phyloP scores from a whole-genome alignment of 2,329 filamentous ascomycete genomes.

The Sporothrix schenckii region DNA sequence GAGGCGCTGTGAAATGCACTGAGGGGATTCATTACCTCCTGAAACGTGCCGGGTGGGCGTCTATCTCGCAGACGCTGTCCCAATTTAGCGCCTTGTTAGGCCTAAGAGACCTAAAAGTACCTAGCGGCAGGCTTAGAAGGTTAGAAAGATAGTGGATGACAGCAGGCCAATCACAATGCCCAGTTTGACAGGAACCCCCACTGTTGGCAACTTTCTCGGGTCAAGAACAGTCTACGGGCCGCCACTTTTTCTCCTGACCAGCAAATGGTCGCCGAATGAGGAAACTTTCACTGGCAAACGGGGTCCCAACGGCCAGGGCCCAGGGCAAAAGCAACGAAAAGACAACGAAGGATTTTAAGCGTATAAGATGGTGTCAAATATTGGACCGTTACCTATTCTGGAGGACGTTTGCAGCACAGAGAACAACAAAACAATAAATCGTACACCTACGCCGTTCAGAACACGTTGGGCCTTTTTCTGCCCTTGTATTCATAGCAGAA shows the following conservation, averaged over 20 bases:
- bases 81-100: background rate
- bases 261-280: background rate
- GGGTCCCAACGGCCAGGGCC: background rate
- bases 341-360: background rate
- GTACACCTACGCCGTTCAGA: too few relatives aligned
- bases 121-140: too few relatives aligned
- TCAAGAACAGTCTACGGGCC: background rate
- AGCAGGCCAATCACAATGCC: background rate
- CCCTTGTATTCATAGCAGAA: too few relatives aligned
- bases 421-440: too few relatives aligned
- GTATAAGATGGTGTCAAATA: too few relatives aligned
- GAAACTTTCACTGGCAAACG: constrained; percentile 4
- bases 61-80: background rate
- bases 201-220: background rate
- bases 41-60: background rate
- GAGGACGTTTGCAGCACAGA: too few relatives aligned
- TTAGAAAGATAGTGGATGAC: too few relatives aligned
- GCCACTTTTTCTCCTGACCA: background rate
- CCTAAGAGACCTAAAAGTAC: background rate
- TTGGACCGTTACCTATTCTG: background rate
- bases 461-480: too few relatives aligned
- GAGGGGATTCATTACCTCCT: too few relatives aligned
- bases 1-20: background rate
- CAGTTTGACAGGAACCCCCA: background rate
- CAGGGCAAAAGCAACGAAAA: background rate